Conservation (phyloP, 2,329 filamentous ascomycete genomes). For the Phialophora expanda region DNA sequence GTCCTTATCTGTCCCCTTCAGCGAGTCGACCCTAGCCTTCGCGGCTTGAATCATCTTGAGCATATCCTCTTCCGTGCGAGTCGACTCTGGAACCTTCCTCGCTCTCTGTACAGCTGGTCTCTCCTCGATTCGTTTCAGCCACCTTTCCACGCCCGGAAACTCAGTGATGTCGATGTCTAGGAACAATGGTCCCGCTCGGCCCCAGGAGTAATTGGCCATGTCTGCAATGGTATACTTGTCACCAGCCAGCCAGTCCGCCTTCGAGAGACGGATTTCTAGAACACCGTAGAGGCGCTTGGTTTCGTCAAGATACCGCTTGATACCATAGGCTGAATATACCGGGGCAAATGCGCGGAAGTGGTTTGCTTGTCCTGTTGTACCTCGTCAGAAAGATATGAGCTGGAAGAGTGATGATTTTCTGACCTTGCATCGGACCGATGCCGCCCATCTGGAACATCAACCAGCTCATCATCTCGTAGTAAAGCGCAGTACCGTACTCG, state of each 20-base stretch:
- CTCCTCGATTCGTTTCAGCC: conserved; percentile 42
- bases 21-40: conserved; percentile 26
- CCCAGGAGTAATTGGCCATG: conserved; percentile 54
- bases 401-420: background rate
- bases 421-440: conserved; percentile 48
- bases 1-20: conserved; percentile 33
- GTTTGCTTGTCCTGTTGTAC: conserved; percentile 51
- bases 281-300: conserved; percentile 56
- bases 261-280: conserved; percentile 50
- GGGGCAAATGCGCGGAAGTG: conserved; percentile 55
- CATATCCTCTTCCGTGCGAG: conserved; percentile 18
- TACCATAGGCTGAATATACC: conserved; percentile 52
- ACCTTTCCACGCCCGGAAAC: conserved; percentile 44
- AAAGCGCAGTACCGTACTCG: conserved; percentile 49
- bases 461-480: conserved; percentile 54
- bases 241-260: conserved; percentile 53
- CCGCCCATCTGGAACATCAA: conserved; percentile 54
- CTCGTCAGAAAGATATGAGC: background rate
- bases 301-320: conserved; percentile 56
- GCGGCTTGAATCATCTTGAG: conserved; percentile 20
- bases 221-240: conserved; percentile 56
- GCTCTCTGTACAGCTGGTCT: conserved; percentile 42
- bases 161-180: conserved; percentile 44
- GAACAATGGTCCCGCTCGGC: conserved; percentile 38
- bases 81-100: conserved; percentile 19